phyloP scores from a whole-genome alignment of 2,329 filamentous ascomycete species.

The Diaporthe eres region DNA sequence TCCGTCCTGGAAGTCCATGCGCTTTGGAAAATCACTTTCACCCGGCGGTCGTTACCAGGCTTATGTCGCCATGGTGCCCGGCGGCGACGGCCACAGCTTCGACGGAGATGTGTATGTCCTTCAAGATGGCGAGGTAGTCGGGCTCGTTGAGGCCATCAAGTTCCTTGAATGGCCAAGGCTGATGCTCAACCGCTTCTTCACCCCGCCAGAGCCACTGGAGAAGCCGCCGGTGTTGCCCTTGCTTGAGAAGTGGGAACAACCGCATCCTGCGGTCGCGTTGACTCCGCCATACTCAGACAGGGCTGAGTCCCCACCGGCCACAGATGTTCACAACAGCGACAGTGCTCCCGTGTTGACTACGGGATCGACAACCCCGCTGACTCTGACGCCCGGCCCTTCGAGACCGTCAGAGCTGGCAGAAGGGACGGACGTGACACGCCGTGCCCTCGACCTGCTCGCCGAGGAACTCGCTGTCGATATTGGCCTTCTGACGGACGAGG shows the following conservation, averaged over 20 bases:
- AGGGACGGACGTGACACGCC: background rate
- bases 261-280: background rate
- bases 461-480: background rate
- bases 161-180: background rate
- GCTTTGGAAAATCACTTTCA: background rate
- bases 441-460: background rate
- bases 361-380: background rate
- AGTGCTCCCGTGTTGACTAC: background rate
- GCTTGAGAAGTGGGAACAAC: background rate
- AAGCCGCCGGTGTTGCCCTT: background rate
- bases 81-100: background rate
- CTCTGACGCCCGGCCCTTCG: background rate
- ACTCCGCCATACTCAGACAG: background rate
- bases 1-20: conserved; percentile 16
- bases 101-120: conserved; percentile 27
- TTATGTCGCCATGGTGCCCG: conserved; percentile 5
- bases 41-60: background rate
- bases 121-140: background rate
- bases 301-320: background rate
- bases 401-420: background rate
- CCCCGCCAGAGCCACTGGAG: background rate
- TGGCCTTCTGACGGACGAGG: background rate
- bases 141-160: background rate
- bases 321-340: background rate
- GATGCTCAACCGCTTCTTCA: conserved; percentile 31